Evolutionary conservation across 2,329 filamentous ascomycete genomes (phyloP).

Genomic region (Apiospora malaysiana): DNA sequence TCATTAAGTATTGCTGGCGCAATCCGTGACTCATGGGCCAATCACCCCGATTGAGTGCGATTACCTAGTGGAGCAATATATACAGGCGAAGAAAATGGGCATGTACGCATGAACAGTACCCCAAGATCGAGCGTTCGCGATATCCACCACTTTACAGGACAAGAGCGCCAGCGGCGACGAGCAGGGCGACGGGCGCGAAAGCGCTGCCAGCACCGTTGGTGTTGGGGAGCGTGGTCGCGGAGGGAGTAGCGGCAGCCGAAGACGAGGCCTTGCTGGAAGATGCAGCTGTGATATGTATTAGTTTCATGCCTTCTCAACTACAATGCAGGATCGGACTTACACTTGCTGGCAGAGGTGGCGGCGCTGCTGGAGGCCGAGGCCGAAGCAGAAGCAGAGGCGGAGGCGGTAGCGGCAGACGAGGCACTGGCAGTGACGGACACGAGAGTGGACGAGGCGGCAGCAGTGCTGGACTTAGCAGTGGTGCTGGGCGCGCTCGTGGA

Average conservation of each 20-base stretch:
- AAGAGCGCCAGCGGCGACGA: constrained; percentile 27
- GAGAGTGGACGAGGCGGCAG: constrained; percentile 23
- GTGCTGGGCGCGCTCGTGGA: constrained; percentile 30
- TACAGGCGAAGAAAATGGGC: constrained; percentile 15
- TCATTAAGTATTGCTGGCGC: constrained; percentile 3
- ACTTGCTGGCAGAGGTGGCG: constrained; percentile 12
- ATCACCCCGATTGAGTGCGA: not conserved
- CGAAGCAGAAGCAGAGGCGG: constrained; percentile 14
- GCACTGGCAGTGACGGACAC: constrained; percentile 24
- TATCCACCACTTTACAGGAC: constrained; percentile 19
- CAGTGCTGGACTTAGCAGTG: constrained; percentile 24
- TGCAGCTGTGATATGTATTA: constrained; percentile 15
- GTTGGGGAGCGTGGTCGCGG: constrained; percentile 28
- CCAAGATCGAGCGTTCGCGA: not conserved
- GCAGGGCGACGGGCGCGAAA: constrained; percentile 35
- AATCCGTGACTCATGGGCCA: not conserved
- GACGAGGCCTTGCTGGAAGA: constrained; percentile 4
- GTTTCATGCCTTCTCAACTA: not conserved
- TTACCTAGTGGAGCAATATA: constrained; percentile 9
- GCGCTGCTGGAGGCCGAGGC: constrained; percentile 11
- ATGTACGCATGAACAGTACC: constrained; percentile 19
- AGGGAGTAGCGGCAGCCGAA: constrained; percentile 23
- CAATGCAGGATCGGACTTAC: constrained; percentile 1
- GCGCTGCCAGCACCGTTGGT: constrained; percentile 36
- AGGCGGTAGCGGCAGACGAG: constrained; percentile 20